Evolutionary conservation across 306 rosid species (phyloP).

Genomic region (Cucurbita argyrosperma): DNA sequence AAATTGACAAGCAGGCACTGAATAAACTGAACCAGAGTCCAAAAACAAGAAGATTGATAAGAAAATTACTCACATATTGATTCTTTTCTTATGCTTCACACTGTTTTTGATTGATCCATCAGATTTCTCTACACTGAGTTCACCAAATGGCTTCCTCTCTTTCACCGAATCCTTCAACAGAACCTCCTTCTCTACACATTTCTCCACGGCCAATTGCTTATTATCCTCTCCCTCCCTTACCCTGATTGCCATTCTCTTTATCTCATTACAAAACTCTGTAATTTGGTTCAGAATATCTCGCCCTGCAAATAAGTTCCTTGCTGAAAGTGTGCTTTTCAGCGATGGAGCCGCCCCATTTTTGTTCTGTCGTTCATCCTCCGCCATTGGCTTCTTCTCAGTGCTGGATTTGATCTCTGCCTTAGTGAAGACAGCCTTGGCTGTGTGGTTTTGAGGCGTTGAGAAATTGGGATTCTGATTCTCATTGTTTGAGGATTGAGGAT

Average conservation of each 20-base stretch:
- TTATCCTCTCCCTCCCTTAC: slow-evolving; percentile 45
- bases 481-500: slow-evolving; percentile 30
- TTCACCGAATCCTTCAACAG: slow-evolving; percentile 23
- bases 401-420: slow-evolving; percentile 65
- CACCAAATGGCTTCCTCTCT: slow-evolving; percentile 48
- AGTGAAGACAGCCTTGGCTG: slow-evolving; percentile 13
- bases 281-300: slow-evolving; percentile 75
- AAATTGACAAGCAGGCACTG: not conserved
- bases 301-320: slow-evolving; percentile 56
- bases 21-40: not conserved
- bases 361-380: slow-evolving; percentile 17
- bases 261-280: slow-evolving; percentile 73
- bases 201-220: slow-evolving; percentile 14
- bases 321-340: slow-evolving; percentile 64
- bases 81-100: slow-evolving; percentile 32
- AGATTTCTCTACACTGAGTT: slow-evolving; percentile 20
- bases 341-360: slow-evolving; percentile 25
- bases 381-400: slow-evolving; percentile 40
- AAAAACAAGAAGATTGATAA: not conserved
- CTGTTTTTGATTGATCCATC: slow-evolving; percentile 20
- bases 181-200: slow-evolving; percentile 11
- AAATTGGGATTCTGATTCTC: slow-evolving; percentile 71
- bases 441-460: slow-evolving; percentile 34
- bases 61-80: slow-evolving; percentile 38
- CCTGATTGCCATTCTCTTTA: slow-evolving; percentile 65